These are phyloP conservation scores for Immersiella caudata DNA, from an alignment of 495 filamentous ascomycete genomes.

Conservation along the genomic window DNA sequence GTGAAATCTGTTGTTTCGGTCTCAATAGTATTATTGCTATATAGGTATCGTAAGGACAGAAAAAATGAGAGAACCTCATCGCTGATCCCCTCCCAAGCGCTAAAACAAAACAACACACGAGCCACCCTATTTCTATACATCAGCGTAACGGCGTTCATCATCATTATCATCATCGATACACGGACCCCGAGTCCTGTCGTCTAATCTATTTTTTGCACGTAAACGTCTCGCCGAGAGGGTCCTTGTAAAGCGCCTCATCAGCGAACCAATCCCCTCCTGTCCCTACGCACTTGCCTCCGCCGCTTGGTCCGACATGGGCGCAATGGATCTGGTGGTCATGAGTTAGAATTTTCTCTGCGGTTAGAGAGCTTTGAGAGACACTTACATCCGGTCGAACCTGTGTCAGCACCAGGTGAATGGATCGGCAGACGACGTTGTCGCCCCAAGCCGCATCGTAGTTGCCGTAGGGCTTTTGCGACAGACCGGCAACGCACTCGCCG, in stretches of 20 bases:
- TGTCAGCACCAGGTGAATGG: slow-evolving; percentile 43
- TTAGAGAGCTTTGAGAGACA: background rate
- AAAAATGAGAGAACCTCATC: too few relatives aligned
- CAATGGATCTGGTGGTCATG: slow-evolving; percentile 35
- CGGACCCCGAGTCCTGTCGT: background rate
- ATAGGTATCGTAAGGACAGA: too few relatives aligned
- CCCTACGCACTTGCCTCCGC: slow-evolving; percentile 46
- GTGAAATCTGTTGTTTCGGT: too few relatives aligned
- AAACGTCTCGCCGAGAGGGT: slow-evolving; percentile 41
- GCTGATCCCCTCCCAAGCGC: too few relatives aligned
- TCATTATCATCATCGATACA: background rate
- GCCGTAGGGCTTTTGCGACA: slow-evolving; percentile 38
- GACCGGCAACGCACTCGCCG: slow-evolving; percentile 31
- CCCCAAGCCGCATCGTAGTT: slow-evolving; percentile 47
- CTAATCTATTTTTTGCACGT: slow-evolving; percentile 22
- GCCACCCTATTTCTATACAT: background rate
- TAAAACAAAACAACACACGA: too few relatives aligned
- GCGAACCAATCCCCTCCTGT: slow-evolving; percentile 33
- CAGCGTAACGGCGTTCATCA: background rate
- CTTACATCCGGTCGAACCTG: slow-evolving; percentile 43
- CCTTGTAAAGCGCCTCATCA: slow-evolving; percentile 39
- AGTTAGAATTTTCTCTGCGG: slow-evolving; percentile 6
- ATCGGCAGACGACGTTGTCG: slow-evolving; percentile 44
- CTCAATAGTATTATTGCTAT: too few relatives aligned
- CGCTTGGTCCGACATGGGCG: slow-evolving; percentile 44